Percentiles rank a stretch among this genome's conserved stretches.
phyloP scores from a whole-genome alignment of 169 alveolate genomes.

The Plasmodium cynomolgi region DNA sequence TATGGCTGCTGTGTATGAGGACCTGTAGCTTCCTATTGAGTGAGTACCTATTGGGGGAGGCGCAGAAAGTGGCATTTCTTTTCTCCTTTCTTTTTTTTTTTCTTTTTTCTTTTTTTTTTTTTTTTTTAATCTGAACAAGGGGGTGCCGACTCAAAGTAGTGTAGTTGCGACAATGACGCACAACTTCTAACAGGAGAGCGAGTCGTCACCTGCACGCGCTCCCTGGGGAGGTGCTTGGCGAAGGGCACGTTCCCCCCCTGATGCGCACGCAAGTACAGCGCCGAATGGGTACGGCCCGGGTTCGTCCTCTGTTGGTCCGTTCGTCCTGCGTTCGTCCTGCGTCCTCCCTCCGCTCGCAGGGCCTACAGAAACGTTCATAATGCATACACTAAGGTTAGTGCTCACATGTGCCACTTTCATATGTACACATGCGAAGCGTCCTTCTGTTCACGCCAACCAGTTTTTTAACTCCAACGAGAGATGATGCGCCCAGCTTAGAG shows the following conservation, averaged over 20 bases:
- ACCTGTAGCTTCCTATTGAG: neutral
- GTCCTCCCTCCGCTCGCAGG: neutral
- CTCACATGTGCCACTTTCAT: neutral
- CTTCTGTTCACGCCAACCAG: neutral
- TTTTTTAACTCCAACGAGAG: neutral
- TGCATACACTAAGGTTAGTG: neutral
- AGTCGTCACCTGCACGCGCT: neutral
- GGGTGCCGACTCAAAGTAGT: neutral
- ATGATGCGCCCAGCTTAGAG: neutral
- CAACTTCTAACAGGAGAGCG: neutral
- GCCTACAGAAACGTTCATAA: neutral
- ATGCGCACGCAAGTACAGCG: neutral
- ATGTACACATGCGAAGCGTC: neutral
- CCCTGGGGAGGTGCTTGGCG: neutral
- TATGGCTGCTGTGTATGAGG: neutral
- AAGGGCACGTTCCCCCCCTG: neutral
- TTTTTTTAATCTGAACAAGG: neutral
- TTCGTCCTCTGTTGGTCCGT: neutral
- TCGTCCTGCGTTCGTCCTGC: no score
- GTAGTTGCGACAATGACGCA: neutral
- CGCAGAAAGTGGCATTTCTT: neutral
- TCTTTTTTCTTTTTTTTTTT: no score
- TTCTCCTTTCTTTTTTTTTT: no score
- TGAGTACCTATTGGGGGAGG: neutral
- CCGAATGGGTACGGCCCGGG: neutral